Evolutionary conservation across 768 basidiomycete genomes (phyloP).

Genomic region (Podaxis sp.): DNA sequence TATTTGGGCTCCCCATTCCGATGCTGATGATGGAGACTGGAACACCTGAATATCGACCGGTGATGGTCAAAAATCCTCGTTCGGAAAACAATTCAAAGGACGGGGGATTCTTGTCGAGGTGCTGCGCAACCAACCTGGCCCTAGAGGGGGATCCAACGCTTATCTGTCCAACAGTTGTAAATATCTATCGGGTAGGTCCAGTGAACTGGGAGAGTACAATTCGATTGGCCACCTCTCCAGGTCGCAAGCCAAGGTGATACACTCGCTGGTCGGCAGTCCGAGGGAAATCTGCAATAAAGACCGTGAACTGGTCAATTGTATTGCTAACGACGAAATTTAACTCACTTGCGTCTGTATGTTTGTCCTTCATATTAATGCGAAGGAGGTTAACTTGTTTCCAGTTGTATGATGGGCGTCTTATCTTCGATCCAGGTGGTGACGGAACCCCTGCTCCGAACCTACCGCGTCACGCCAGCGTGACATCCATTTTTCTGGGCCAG

Average conservation of each 20-base stretch:
- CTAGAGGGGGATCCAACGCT: conserved; percentile 77
- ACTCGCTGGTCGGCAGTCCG: conserved; percentile 71
- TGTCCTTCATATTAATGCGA: conserved; percentile 52
- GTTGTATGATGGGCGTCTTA: not conserved
- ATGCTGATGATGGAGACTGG: conserved; percentile 77
- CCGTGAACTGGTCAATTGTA: not conserved
- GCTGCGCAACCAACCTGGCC: conserved; percentile 56
- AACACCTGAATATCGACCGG: conserved; percentile 59
- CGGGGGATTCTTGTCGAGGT: conserved; percentile 57
- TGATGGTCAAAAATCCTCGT: conserved; percentile 74
- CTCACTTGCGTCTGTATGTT: conserved; percentile 67
- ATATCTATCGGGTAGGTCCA: not conserved
- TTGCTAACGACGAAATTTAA: conserved; percentile 15
- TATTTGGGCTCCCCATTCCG: conserved; percentile 82
- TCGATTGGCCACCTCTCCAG: conserved; percentile 80
- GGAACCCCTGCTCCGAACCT: not conserved
- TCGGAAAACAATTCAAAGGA: conserved; percentile 69
- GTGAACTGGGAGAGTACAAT: conserved; percentile 46
- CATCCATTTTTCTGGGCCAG: not conserved
- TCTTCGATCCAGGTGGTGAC: not conserved
- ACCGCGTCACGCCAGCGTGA: conserved; percentile 4
- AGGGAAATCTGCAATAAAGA: conserved; percentile 63
- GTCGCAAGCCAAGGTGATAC: conserved; percentile 74
- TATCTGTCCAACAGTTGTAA: conserved; percentile 39
- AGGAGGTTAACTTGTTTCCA: not conserved